Evolutionary conservation across 176 grass and related monocot species (phyloP).

Genomic region (Oryza coarctata): DNA sequence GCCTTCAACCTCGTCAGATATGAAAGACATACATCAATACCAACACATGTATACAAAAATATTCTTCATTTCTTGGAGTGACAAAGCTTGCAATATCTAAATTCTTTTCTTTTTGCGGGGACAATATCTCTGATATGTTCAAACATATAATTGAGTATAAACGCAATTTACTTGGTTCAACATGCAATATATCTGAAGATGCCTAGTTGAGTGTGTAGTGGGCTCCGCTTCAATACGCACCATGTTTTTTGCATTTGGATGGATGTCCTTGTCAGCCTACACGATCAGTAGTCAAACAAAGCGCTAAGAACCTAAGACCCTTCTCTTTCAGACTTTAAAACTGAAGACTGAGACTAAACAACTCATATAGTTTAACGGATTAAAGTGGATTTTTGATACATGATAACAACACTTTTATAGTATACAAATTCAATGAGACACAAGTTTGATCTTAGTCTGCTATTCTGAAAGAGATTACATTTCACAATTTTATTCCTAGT

Average conservation of each 20-base stretch:
- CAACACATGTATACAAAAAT: too few relatives aligned
- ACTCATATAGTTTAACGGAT: background rate
- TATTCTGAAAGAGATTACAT: background rate
- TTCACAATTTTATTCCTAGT: background rate
- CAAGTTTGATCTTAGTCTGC: background rate
- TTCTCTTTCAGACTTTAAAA: background rate
- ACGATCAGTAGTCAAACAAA: background rate
- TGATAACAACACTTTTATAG: background rate
- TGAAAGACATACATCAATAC: background rate
- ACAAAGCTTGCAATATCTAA: background rate
- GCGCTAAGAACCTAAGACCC: background rate
- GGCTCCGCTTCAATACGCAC: background rate
- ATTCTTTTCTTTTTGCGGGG: background rate
- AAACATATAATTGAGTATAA: background rate
- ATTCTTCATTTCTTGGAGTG: background rate
- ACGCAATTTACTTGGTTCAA: background rate
- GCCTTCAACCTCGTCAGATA: background rate
- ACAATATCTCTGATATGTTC: background rate
- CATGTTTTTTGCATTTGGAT: background rate
- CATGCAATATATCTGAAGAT: conserved; percentile 15
- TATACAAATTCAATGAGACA: background rate
- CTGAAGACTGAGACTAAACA: background rate
- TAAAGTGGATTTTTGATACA: background rate
- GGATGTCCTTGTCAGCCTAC: conserved; percentile 1
- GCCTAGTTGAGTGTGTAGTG: conserved; percentile 12